Conservation (phyloP, 305 asterid species). For the Fraxinus baroniana region DNA sequence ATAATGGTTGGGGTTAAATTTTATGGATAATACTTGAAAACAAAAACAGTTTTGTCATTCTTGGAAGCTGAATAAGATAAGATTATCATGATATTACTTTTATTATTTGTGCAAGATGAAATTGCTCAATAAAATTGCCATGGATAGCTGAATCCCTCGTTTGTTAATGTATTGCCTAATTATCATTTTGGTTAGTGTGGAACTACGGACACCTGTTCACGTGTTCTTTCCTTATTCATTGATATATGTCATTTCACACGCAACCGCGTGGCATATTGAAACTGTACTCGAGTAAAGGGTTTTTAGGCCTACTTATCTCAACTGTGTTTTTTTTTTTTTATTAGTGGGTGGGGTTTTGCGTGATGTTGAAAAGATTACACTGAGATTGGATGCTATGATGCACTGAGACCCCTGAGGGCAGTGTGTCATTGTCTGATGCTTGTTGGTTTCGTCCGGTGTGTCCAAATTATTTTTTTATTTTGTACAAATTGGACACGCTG, state of each 20-base stretch:
- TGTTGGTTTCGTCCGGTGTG: too few relatives aligned
- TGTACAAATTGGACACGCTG: too few relatives aligned
- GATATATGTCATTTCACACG: not conserved
- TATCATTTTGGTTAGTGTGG: not conserved
- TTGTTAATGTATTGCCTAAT: not conserved
- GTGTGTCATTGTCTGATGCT: too few relatives aligned
- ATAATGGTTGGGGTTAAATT: not conserved
- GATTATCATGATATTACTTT: not conserved
- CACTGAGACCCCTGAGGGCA: too few relatives aligned
- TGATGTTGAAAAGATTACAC: not conserved
- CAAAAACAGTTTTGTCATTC: not conserved
- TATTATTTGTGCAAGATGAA: not conserved
- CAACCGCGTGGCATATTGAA: not conserved
- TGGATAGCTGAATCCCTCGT: not conserved
- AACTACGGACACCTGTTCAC: not conserved
- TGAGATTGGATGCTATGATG: not conserved
- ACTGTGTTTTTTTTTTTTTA: too few relatives aligned
- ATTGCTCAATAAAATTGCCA: not conserved
- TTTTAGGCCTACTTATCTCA: not conserved
- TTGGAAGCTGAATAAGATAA: not conserved
- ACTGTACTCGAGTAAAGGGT: not conserved
- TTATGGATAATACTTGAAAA: not conserved
- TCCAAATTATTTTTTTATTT: too few relatives aligned
- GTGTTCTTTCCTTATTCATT: not conserved
- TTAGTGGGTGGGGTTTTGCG: not conserved